Percentiles rank a stretch among this genome's conserved stretches.
Conservation (phyloP, 163 green algal genomes). For the Chloromonas sp. region DNA sequence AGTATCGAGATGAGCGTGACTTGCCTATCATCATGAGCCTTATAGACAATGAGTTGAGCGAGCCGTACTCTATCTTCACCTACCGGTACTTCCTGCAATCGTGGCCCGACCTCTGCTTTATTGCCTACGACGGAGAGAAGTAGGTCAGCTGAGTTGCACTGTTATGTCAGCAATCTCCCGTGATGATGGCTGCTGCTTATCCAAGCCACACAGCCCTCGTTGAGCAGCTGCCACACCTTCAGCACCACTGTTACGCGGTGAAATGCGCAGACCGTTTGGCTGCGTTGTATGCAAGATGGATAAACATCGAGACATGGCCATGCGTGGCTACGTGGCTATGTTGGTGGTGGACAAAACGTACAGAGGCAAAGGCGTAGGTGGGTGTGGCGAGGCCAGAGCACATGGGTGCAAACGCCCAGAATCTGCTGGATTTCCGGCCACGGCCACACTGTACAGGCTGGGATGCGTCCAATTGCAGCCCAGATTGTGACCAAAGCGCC, state of each 20-base stretch:
- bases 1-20: constrained; percentile 75
- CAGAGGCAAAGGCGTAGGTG: constrained; percentile 61
- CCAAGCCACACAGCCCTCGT: too few species aligned
- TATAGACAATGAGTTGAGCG: constrained; percentile 88
- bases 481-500: background rate
- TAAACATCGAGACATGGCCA: constrained; percentile 52
- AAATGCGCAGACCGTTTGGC: constrained; percentile 16
- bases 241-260: too few species aligned
- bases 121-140: constrained; percentile 62
- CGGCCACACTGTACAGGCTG: background rate
- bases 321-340: constrained; percentile 96
- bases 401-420: background rate
- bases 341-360: constrained; percentile 88
- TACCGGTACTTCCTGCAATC: constrained; percentile 89
- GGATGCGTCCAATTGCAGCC: background rate
- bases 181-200: background rate
- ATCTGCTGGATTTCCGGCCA: background rate
- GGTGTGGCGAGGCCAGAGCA: background rate
- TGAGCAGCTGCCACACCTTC: too few species aligned
- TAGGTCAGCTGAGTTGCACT: background rate
- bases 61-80: constrained; percentile 99
- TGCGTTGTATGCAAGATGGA: constrained; percentile 91
- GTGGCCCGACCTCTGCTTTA: constrained; percentile 90
- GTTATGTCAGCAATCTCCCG: too few species aligned
- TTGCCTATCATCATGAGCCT: constrained; percentile 82